These are phyloP conservation scores for Clarireedia monteithiana DNA, from an alignment of 2,329 filamentous ascomycete genomes.

Conservation along the genomic window DNA sequence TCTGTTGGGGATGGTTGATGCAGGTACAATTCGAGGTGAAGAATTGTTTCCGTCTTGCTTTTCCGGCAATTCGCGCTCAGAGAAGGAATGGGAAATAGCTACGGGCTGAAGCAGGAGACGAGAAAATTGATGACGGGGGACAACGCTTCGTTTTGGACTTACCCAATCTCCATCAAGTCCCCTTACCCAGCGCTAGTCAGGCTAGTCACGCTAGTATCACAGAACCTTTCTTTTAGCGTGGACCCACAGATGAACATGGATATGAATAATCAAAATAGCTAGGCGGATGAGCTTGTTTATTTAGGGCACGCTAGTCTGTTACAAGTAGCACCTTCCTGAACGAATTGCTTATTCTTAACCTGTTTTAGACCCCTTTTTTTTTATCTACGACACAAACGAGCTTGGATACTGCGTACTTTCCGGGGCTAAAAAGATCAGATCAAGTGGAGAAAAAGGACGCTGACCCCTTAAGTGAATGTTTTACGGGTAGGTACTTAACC, in stretches of 20 bases:
- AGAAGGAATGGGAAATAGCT: conserved; percentile 1
- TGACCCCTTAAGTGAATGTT: no score
- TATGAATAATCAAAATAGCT: neutral
- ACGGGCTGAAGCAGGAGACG: no score
- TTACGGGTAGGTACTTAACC: no score
- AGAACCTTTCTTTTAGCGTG: no score
- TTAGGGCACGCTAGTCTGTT: no score
- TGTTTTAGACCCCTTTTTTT: no score
- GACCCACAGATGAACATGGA: neutral
- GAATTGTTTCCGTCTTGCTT: neutral
- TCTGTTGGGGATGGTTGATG: neutral
- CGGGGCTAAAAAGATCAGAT: no score
- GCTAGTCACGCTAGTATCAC: neutral
- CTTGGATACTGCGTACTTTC: no score
- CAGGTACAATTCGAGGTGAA: neutral
- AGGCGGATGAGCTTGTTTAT: neutral
- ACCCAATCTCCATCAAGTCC: neutral
- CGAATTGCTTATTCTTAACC: no score
- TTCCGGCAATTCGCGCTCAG: conserved; percentile 1
- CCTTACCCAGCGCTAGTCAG: conserved; percentile 1
- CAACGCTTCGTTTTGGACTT: conserved; percentile 1
- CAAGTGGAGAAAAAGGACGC: no score
- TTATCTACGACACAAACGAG: no score
- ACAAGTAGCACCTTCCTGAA: no score
- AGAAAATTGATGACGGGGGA: conserved; percentile 9